phyloP scores from a whole-genome alignment of 2,329 filamentous ascomycete species.

The Apiospora hydei region DNA sequence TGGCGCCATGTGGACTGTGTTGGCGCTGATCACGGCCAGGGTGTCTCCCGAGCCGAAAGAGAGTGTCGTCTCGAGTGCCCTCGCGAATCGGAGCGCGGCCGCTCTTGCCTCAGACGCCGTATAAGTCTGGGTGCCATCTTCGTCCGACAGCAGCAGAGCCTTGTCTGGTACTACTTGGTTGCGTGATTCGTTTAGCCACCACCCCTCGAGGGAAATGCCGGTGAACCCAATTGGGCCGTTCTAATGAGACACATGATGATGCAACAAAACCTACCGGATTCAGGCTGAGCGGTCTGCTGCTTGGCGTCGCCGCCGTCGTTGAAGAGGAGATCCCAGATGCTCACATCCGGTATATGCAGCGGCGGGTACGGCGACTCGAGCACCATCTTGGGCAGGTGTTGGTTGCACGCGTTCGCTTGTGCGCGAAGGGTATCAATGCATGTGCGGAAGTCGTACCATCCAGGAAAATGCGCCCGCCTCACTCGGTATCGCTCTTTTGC shows the following conservation, averaged over 20 bases:
- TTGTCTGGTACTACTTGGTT: not conserved
- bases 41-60: not conserved
- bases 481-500: not conserved
- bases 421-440: not conserved
- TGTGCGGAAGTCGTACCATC: not conserved
- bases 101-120: not conserved
- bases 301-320: not conserved
- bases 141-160: not conserved
- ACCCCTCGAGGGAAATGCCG: not conserved
- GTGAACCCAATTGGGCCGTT: not conserved
- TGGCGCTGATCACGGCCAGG: slow-evolving; percentile 1
- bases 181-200: not conserved
- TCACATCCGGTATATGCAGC: not conserved
- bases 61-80: not conserved
- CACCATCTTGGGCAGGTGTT: not conserved
- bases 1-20: not conserved
- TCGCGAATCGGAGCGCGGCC: not conserved
- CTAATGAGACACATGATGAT: not conserved
- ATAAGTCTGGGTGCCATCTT: not conserved
- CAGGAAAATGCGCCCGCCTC: not conserved
- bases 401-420: not conserved
- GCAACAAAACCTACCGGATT: not conserved
- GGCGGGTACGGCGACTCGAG: not conserved
- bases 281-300: not conserved
- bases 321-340: not conserved